These are phyloP conservation scores for Boehmeria nivea DNA, from an alignment of 306 rosid genomes.

Conservation along the genomic window DNA sequence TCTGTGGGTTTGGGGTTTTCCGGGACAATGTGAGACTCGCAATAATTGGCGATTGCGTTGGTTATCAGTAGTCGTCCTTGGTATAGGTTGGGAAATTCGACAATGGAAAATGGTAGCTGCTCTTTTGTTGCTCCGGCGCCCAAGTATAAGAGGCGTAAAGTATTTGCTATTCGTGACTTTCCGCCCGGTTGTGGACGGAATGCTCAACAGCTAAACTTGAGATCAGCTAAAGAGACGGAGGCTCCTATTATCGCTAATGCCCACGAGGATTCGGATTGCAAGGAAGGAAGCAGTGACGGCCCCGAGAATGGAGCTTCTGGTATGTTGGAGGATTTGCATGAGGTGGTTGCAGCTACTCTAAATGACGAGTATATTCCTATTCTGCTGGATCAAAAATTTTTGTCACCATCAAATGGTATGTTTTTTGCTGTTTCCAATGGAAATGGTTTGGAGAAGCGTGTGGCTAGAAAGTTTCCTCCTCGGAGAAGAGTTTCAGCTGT, in stretches of 20 bases:
- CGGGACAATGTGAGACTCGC: slow-evolving; percentile 27
- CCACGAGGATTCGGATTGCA: background rate
- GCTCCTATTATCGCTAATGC: background rate
- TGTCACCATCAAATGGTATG: slow-evolving; percentile 18
- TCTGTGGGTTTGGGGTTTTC: slow-evolving; percentile 24
- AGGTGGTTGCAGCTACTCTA: slow-evolving; percentile 17
- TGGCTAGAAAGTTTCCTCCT: slow-evolving; percentile 46
- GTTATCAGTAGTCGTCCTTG: slow-evolving; percentile 33
- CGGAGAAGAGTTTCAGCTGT: slow-evolving; percentile 61
- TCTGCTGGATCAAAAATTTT: slow-evolving; percentile 9
- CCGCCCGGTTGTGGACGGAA: slow-evolving; percentile 70
- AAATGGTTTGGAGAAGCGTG: slow-evolving; percentile 26
- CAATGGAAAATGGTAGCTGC: slow-evolving; percentile 37
- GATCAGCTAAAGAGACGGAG: background rate
- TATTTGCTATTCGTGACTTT: slow-evolving; percentile 69
- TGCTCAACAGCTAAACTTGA: slow-evolving; percentile 13
- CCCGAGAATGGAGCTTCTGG: slow-evolving; percentile 25
- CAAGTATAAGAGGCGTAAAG: slow-evolving; percentile 39
- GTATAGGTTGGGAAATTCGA: slow-evolving; percentile 26
- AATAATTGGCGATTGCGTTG: slow-evolving; percentile 22
- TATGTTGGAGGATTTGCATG: slow-evolving; percentile 24
- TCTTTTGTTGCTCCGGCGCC: slow-evolving; percentile 11
- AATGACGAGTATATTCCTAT: slow-evolving; percentile 23
- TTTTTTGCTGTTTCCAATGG: slow-evolving; percentile 25
- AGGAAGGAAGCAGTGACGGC: slow-evolving; percentile 10